Percentiles rank a stretch among this genome's conserved stretches.
These are phyloP conservation scores for Xylariaceae sp. DNA, from an alignment of 2,329 filamentous ascomycete genomes.

Conservation along the genomic window DNA sequence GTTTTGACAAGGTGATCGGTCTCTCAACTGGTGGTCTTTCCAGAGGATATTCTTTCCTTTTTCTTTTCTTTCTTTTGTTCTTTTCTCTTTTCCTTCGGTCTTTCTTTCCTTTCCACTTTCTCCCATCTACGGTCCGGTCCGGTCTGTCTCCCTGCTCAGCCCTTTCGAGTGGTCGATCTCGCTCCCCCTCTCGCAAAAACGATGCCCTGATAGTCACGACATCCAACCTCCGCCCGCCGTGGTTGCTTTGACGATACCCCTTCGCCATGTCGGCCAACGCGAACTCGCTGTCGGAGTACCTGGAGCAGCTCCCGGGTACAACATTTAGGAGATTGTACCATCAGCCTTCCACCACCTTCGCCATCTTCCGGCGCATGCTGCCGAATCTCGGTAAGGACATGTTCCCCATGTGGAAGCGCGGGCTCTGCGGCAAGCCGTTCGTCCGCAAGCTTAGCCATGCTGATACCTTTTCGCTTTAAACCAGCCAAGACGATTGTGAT, in stretches of 20 bases:
- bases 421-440: neutral
- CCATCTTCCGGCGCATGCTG: slow-evolving; percentile 95
- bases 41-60: neutral
- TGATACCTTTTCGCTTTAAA: neutral
- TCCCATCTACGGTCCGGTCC: neutral
- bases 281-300: slow-evolving; percentile 71
- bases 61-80: neutral
- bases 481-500: slow-evolving; percentile 92
- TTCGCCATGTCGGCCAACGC: slow-evolving; percentile 29
- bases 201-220: slow-evolving; percentile 13
- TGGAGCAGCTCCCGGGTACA: slow-evolving; percentile 83
- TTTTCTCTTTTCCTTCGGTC: neutral
- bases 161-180: neutral
- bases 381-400: slow-evolving; percentile 69
- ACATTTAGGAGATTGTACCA: slow-evolving; percentile 90
- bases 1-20: neutral
- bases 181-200: neutral
- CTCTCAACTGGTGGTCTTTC: neutral
- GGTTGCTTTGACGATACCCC: slow-evolving; percentile 12
- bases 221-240: slow-evolving; percentile 7
- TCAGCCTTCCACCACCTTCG: slow-evolving; percentile 90
- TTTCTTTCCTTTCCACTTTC: neutral
- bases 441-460: neutral
- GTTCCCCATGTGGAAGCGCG: neutral
- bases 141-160: neutral